Percentiles rank a stretch among this genome's conserved stretches.
phyloP scores from a whole-genome alignment of 768 basidiomycete species.

The Dioszegia hungarica region DNA sequence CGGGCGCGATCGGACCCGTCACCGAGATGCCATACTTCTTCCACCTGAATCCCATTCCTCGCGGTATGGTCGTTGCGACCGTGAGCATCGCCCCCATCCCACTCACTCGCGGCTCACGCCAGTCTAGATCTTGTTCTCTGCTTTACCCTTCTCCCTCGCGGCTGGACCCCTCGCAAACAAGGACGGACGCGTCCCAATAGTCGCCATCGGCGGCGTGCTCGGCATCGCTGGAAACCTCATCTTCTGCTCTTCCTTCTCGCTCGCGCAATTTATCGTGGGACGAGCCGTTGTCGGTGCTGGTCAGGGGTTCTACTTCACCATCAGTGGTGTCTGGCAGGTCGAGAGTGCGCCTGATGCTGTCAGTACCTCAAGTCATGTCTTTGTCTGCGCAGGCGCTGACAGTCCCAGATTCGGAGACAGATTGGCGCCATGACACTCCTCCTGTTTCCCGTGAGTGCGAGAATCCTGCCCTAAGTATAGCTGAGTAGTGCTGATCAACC shows the following conservation, averaged over 20 bases:
- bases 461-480: neutral
- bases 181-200: slow-evolving; percentile 4
- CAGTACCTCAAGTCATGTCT: neutral
- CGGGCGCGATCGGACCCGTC: slow-evolving; percentile 15
- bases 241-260: neutral
- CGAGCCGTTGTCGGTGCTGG: slow-evolving; percentile 10
- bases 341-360: slow-evolving; percentile 15
- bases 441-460: slow-evolving; percentile 1
- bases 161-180: slow-evolving; percentile 11
- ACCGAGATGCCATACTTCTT: slow-evolving; percentile 19
- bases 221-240: slow-evolving; percentile 9
- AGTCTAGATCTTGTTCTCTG: slow-evolving; percentile 6
- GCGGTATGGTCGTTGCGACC: slow-evolving; percentile 14
- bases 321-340: slow-evolving; percentile 17
- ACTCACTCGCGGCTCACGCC: neutral
- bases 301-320: slow-evolving; percentile 16
- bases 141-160: slow-evolving; percentile 3
- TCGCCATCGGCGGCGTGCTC: slow-evolving; percentile 5
- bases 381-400: neutral
- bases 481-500: neutral
- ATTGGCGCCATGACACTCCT: slow-evolving; percentile 12
- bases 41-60: neutral
- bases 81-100: neutral
- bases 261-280: slow-evolving; percentile 12
- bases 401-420: slow-evolving; percentile 4